Conservation (phyloP, 495 filamentous ascomycete genomes). For the Tuber aestivum region DNA sequence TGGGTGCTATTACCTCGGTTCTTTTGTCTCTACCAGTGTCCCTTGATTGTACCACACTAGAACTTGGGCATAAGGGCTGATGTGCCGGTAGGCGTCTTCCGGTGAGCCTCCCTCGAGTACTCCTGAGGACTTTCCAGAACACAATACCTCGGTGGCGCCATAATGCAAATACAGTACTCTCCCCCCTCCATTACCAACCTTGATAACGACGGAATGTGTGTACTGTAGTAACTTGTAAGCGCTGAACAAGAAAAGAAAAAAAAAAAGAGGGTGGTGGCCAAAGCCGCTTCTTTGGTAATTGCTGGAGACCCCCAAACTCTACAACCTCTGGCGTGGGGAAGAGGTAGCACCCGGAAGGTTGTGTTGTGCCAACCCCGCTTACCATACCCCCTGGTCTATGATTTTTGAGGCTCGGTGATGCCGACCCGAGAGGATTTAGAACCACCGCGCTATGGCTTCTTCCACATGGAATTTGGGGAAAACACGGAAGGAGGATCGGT, state of each 20-base stretch:
- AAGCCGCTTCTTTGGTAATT: neutral
- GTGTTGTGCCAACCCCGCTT: neutral
- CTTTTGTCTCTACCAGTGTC: neutral
- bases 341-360: neutral
- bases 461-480: neutral
- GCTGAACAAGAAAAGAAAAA: neutral
- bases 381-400: neutral
- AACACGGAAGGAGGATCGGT: neutral
- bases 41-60: neutral
- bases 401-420: slow-evolving; percentile 3
- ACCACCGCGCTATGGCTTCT: neutral
- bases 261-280: neutral
- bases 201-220: neutral
- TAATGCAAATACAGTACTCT: neutral
- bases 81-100: neutral
- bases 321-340: neutral
- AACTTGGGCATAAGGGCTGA: neutral
- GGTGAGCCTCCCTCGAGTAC: neutral
- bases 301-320: neutral
- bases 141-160: neutral
- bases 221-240: neutral
- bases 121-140: neutral
- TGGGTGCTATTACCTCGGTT: neutral
- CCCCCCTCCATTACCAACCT: neutral
- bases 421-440: neutral